Percentiles rank a stretch among this genome's conserved stretches.
These are phyloP conservation scores for Candida ovalis DNA, from an alignment of 805 yeast genomes.

Conservation along the genomic window DNA sequence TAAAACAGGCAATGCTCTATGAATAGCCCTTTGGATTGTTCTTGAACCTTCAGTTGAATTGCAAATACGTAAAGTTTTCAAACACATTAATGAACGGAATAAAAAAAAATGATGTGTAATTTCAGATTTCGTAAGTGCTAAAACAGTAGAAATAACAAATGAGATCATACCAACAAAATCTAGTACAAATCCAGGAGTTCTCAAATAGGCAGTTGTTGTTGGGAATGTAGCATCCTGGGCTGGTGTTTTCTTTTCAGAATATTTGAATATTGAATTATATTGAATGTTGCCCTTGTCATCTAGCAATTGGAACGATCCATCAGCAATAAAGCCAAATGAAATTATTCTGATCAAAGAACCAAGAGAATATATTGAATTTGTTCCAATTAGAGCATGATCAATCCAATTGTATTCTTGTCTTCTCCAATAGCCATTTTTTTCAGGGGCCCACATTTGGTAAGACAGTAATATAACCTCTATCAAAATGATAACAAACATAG, in stretches of 20 bases:
- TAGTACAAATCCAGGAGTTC: slow-evolving; percentile 75
- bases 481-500: slow-evolving; percentile 37
- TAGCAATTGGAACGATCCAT: neutral
- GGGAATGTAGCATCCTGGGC: neutral
- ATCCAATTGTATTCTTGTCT: slow-evolving; percentile 41
- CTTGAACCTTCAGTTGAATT: slow-evolving; percentile 69
- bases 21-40: slow-evolving; percentile 60
- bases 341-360: slow-evolving; percentile 53
- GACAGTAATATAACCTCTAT: slow-evolving; percentile 44
- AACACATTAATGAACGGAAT: slow-evolving; percentile 62
- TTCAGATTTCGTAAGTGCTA: slow-evolving; percentile 46
- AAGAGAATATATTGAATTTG: slow-evolving; percentile 55
- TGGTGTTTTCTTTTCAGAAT: neutral
- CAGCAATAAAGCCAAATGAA: slow-evolving; percentile 55
- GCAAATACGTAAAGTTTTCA: slow-evolving; percentile 63
- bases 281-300: neutral
- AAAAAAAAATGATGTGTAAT: slow-evolving; percentile 47
- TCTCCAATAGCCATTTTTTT: slow-evolving; percentile 33
- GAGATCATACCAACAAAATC: slow-evolving; percentile 62
- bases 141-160: slow-evolving; percentile 65
- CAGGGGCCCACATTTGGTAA: slow-evolving; percentile 56
- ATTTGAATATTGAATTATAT: neutral
- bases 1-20: slow-evolving; percentile 71
- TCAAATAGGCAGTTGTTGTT: slow-evolving; percentile 52
- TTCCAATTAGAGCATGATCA: slow-evolving; percentile 46